Conservation (phyloP, 2,329 filamentous ascomycete genomes). For the Escovopsis sp. region DNA sequence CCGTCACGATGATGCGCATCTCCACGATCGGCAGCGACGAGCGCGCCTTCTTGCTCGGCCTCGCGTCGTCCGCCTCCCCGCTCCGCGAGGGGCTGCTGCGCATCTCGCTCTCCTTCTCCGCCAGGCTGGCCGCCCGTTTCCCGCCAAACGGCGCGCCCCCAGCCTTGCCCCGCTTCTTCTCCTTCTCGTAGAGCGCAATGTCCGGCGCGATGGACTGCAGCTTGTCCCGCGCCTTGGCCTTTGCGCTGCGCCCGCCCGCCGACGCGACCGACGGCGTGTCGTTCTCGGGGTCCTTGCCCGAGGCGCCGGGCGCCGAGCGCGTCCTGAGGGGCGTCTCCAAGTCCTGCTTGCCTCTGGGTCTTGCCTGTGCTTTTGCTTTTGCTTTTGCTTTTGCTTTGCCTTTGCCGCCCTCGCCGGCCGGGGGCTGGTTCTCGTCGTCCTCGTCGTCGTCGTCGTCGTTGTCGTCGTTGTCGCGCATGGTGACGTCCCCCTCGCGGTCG, state of each 20-base stretch:
- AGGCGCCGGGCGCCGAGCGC: slow-evolving; percentile 41
- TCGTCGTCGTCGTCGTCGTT: slow-evolving; percentile 14
- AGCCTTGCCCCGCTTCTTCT: slow-evolving; percentile 59
- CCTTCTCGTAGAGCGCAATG: slow-evolving; percentile 82
- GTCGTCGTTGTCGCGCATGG: slow-evolving; percentile 28
- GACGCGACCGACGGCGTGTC: slow-evolving; percentile 55
- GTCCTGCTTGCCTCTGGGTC: slow-evolving; percentile 1
- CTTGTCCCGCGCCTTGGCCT: slow-evolving; percentile 64
- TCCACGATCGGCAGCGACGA: slow-evolving; percentile 46
- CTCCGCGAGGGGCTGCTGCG: slow-evolving; percentile 26
- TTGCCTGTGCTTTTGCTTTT: too few species aligned
- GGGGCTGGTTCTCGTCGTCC: slow-evolving; percentile 3
- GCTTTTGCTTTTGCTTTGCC: neutral
- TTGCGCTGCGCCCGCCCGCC: slow-evolving; percentile 71
- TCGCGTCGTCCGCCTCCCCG: slow-evolving; percentile 27
- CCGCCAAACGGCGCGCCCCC: slow-evolving; percentile 41
- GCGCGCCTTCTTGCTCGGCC: slow-evolving; percentile 48
- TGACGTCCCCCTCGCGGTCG: slow-evolving; percentile 23
- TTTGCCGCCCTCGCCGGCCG: slow-evolving; percentile 1
- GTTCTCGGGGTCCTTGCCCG: slow-evolving; percentile 85
- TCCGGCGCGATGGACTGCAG: slow-evolving; percentile 69
- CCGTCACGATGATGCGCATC: slow-evolving; percentile 69
- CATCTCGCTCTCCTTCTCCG: slow-evolving; percentile 31
- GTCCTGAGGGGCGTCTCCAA: slow-evolving; percentile 25
- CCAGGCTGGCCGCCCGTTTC: slow-evolving; percentile 43